Percentiles rank a stretch among this genome's conserved stretches.
These are phyloP conservation scores for Penicillium angulare DNA, from an alignment of 495 filamentous ascomycete genomes.

Conservation along the genomic window DNA sequence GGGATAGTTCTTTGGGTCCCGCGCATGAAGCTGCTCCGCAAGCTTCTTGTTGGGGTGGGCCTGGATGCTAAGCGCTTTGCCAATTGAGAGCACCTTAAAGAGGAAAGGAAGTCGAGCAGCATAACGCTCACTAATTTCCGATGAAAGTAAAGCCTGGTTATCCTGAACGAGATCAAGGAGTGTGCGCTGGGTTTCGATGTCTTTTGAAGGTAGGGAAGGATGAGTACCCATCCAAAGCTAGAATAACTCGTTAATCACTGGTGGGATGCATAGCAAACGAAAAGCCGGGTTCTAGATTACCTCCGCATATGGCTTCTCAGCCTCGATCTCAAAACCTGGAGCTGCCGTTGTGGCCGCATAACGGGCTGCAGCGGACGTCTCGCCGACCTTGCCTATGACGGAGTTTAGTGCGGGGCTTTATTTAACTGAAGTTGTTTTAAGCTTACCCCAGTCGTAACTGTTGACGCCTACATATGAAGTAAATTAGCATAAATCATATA, in stretches of 20 bases:
- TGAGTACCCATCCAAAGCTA: conserved; percentile 99
- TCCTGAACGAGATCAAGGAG: conserved; percentile 87
- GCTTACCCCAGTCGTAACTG: conserved; percentile 94
- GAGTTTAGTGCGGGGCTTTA: conserved; percentile 27
- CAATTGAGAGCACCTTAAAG: conserved; percentile 94
- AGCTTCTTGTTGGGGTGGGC: conserved; percentile 98
- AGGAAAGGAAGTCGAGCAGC: conserved; percentile 86
- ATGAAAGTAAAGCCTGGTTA: conserved; percentile 77
- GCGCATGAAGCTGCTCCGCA: conserved; percentile 80
- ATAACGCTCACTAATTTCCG: conserved; percentile 67
- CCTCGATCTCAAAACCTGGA: conserved; percentile 68
- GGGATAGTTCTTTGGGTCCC: conserved; percentile 91
- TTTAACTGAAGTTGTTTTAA: conserved; percentile 4
- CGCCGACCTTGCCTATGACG: conserved; percentile 65
- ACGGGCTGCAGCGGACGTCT: conserved; percentile 68
- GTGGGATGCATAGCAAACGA: neutral
- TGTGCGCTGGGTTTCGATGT: conserved; percentile 77
- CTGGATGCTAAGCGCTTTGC: conserved; percentile 94
- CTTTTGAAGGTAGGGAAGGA: conserved; percentile 90
- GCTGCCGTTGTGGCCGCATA: conserved; percentile 76
- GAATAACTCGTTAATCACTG: neutral
- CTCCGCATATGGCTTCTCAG: conserved; percentile 81
- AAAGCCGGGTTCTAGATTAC: conserved; percentile 52
- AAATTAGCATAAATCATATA: conserved; percentile 1
- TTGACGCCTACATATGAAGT: conserved; percentile 79